Percentiles rank a stretch among this genome's conserved stretches.
These are phyloP conservation scores for Boletus rex-veris DNA, from an alignment of 768 basidiomycete genomes.

Conservation along the genomic window DNA sequence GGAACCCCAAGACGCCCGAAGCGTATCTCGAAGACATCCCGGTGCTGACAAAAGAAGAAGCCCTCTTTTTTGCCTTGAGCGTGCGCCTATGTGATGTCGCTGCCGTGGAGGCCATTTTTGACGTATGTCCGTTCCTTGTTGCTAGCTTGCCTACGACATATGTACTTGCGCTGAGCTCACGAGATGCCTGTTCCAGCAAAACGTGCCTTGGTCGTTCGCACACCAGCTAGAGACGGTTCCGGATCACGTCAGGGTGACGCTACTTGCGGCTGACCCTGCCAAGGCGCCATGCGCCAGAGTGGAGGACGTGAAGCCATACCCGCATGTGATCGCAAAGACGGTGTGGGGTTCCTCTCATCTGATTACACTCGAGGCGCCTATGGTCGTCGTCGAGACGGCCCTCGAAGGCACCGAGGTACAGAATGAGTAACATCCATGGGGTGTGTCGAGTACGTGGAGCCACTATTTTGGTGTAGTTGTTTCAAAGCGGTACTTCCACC, in stretches of 20 bases:
- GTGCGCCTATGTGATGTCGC: slow-evolving; percentile 5
- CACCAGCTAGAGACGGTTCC: slow-evolving; percentile 2
- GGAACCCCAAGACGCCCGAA: neutral
- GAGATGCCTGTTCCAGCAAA: slow-evolving; percentile 12
- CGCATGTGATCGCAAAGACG: neutral
- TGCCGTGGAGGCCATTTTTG: slow-evolving; percentile 4
- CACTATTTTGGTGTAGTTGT: too few relatives aligned
- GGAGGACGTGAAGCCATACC: slow-evolving; percentile 5
- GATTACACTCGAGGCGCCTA: slow-evolving; percentile 14
- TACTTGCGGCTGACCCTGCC: slow-evolving; percentile 15
- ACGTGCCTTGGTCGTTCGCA: slow-evolving; percentile 21
- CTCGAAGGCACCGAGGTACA: neutral
- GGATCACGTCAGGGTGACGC: slow-evolving; percentile 7
- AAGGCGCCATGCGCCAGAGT: neutral
- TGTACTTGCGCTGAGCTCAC: neutral
- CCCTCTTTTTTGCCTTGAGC: neutral
- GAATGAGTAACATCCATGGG: neutral
- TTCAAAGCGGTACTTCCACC: too few relatives aligned
- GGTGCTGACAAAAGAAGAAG: slow-evolving; percentile 3
- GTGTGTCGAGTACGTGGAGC: neutral
- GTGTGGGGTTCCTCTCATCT: slow-evolving; percentile 12
- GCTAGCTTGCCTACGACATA: too few relatives aligned
- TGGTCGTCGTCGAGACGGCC: slow-evolving; percentile 12
- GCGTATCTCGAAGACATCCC: neutral
- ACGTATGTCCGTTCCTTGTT: slow-evolving; percentile 7